These are phyloP conservation scores for Botrytis pseudocinerea DNA, from an alignment of 2,329 filamentous ascomycete genomes.

Conservation along the genomic window DNA sequence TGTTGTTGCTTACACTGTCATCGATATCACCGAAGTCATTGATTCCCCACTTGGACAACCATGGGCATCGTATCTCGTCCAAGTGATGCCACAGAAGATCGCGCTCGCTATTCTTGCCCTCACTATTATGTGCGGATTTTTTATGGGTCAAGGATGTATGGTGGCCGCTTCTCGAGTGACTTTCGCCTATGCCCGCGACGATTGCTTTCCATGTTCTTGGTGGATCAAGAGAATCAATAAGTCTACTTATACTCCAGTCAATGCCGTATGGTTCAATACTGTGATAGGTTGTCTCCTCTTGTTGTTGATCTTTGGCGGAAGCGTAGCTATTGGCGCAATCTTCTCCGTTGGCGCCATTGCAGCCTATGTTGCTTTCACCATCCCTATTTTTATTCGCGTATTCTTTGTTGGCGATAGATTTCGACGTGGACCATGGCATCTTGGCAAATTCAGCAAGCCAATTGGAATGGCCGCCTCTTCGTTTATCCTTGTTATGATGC, in stretches of 20 bases:
- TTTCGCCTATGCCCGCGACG: constrained; percentile 69
- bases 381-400: constrained; percentile 56
- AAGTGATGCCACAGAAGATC: constrained; percentile 59
- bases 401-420: constrained; percentile 63
- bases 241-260: constrained; percentile 62
- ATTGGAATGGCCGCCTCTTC: constrained; percentile 55
- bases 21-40: constrained; percentile 58
- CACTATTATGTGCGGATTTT: constrained; percentile 66
- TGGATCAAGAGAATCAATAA: constrained; percentile 61
- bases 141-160: constrained; percentile 72
- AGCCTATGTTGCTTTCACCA: constrained; percentile 60
- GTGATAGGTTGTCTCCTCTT: constrained; percentile 57
- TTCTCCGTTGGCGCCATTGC: constrained; percentile 69
- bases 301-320: constrained; percentile 63
- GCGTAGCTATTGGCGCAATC: constrained; percentile 60
- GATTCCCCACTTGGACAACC: constrained; percentile 65
- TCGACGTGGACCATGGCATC: constrained; percentile 64
- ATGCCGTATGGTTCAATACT: constrained; percentile 66
- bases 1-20: constrained; percentile 68
- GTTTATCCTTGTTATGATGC: constrained; percentile 66
- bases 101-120: constrained; percentile 59
- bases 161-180: constrained; percentile 63
- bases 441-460: constrained; percentile 58
- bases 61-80: constrained; percentile 67
- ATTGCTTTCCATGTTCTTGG: constrained; percentile 61